Percentiles rank a stretch among this genome's conserved stretches.
Conservation (phyloP, 2,329 filamentous ascomycete genomes). For the Fusarium napiforme region DNA sequence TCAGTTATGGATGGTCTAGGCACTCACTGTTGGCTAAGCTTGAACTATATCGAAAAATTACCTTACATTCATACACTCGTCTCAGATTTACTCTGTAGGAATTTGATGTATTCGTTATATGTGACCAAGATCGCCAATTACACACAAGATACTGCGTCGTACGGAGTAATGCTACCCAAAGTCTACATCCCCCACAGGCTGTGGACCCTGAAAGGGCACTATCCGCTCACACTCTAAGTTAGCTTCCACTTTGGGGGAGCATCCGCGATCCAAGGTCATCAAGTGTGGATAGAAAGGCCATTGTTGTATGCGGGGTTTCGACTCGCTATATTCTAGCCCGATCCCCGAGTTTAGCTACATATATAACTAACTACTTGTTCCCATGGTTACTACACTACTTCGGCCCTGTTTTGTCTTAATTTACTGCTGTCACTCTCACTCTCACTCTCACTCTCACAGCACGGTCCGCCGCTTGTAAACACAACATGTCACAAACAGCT, state of each 20-base stretch:
- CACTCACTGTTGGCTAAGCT: constrained; percentile 11
- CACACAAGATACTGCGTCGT: neutral
- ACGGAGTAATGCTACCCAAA: neutral
- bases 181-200: constrained; percentile 17
- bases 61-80: neutral
- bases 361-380: constrained; percentile 7
- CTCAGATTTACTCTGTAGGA: neutral
- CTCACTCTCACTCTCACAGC: neutral
- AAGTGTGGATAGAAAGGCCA: neutral
- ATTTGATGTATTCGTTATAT: neutral
- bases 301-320: constrained; percentile 31
- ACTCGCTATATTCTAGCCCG: constrained; percentile 37
- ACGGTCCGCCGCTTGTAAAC: neutral
- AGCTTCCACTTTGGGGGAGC: constrained; percentile 2
- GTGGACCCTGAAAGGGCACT: constrained; percentile 19
- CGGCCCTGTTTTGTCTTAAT: neutral
- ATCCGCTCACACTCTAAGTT: neutral
- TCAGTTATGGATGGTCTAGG: constrained; percentile 9
- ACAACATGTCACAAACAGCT: constrained; percentile 51
- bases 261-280: constrained; percentile 11
- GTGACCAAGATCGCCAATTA: neutral
- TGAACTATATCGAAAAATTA: neutral
- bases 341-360: constrained; percentile 21
- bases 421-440: neutral
- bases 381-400: neutral